Conservation (phyloP, 805 yeast species). For the Starmerella apicola region DNA sequence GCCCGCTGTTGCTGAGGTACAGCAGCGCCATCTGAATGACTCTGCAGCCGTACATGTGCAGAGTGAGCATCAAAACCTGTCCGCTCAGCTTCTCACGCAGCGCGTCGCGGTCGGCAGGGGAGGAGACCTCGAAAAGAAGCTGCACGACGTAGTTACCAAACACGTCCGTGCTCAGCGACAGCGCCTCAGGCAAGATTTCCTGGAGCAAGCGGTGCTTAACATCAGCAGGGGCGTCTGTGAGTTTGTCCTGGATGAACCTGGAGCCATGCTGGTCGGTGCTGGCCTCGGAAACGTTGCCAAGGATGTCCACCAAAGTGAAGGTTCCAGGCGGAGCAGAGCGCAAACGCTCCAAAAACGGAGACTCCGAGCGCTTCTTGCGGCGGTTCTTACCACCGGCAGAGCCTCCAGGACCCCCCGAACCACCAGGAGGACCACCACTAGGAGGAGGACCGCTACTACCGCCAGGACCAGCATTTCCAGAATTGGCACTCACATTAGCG, state of each 20-base stretch:
- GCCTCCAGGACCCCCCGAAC: no score
- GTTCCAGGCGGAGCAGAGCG: slow-evolving; percentile 24
- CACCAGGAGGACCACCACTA: not conserved
- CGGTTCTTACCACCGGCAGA: not conserved
- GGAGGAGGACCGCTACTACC: not conserved
- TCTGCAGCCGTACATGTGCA: slow-evolving; percentile 97
- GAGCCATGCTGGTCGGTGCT: slow-evolving; percentile 96
- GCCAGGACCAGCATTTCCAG: slow-evolving; percentile 1
- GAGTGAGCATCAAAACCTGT: slow-evolving; percentile 57
- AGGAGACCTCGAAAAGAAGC: slow-evolving; percentile 78
- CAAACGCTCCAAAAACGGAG: slow-evolving; percentile 11
- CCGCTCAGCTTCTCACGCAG: slow-evolving; percentile 63
- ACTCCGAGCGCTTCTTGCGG: slow-evolving; percentile 8
- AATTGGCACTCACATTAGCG: not conserved
- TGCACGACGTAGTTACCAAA: slow-evolving; percentile 97
- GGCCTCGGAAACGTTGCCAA: slow-evolving; percentile 81
- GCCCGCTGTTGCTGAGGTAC: slow-evolving; percentile 50
- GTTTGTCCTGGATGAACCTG: slow-evolving; percentile 83
- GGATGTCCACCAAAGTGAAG: slow-evolving; percentile 57
- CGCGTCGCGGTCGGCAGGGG: slow-evolving; percentile 51
- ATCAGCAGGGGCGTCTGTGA: slow-evolving; percentile 48
- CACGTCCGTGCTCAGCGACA: slow-evolving; percentile 85
- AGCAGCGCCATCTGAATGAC: slow-evolving; percentile 92
- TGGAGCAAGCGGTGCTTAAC: slow-evolving; percentile 74
- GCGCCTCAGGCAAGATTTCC: slow-evolving; percentile 63